Evolutionary conservation across 805 yeast species (phyloP), one percentile per base, ranked within the genome.

Genomic region (Tetrapisispora fleetii): DNA sequence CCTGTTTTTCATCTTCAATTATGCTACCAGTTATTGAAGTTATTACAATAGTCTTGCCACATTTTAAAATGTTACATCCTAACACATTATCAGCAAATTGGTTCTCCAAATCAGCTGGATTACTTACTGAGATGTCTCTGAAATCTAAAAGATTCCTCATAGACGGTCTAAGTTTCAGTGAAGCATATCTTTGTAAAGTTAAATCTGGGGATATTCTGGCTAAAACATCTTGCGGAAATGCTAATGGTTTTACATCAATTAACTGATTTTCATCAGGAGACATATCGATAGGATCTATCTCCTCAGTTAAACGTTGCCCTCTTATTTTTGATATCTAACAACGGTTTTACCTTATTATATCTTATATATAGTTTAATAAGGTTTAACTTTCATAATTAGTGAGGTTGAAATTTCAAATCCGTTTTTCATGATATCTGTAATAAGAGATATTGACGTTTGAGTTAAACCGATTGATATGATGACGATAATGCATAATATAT

Each of bases 171-270:
- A 83, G 59, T 0, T 91, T 91, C 19, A 80, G 69, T 18, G 83
- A 76, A 13, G 89, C 63, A 63, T 88, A 95, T 60, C 95, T 76
- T 60, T 85, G 84, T 43, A 90, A 71, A 4, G 90, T 84, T 14
- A 86, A 63, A 49, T 87, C 95, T 1, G 97, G 96, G 1, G 95
- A 87, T 35, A 90, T 76, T 46, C 95, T 71, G 1, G 93, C 90
- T 39, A 90, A 70, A 13, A 88, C 88, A 22, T 81, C 85, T 0
- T 96, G 93, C 1, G 93, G 82, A 62, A 89, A 88, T 3, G 78
- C 69, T 33, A 85, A 72, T 10, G 83, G 75, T 43, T 70, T 63
- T 7, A 66, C 43, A n/a, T 58, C 63, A 28, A 61, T 48, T 19
- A 53, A 50, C 1, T 58, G 59, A 9, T 19, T 24, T 13, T 30